phyloP scores from a whole-genome alignment of 768 basidiomycete species.

The Agrocybe pediades region DNA sequence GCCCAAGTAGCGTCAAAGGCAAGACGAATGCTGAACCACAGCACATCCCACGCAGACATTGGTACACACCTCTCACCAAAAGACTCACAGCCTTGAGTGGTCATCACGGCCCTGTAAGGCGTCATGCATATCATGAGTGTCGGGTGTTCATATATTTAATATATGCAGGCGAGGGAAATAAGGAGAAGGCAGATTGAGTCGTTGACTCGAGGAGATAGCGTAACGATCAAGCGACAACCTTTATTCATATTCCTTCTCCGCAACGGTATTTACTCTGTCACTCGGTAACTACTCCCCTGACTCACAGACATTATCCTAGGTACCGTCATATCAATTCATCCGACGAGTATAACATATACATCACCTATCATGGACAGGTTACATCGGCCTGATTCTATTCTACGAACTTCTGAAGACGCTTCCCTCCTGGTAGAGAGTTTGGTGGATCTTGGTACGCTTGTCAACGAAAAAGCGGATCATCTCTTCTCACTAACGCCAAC shows the following conservation, averaged over 20 bases:
- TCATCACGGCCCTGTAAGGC: constrained; percentile 24
- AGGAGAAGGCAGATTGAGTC: constrained; percentile 26
- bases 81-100: constrained; percentile 26
- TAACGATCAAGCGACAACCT: constrained; percentile 57
- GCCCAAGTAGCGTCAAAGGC: not conserved
- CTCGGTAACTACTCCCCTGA: not conserved
- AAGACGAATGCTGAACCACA: not conserved
- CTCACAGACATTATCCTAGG: constrained; percentile 27
- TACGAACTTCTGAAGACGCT: constrained; percentile 63
- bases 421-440: constrained; percentile 63
- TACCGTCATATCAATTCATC: constrained; percentile 61
- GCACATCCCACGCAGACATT: not conserved
- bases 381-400: constrained; percentile 55
- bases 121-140: not conserved
- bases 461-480: not conserved
- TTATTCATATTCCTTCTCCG: constrained; percentile 67
- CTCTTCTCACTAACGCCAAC: not conserved
- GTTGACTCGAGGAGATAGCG: constrained; percentile 50
- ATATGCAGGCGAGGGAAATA: constrained; percentile 18
- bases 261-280: constrained; percentile 39
- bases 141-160: not conserved
- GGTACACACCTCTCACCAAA: constrained; percentile 15
- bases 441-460: constrained; percentile 50
- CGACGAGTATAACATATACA: constrained; percentile 47
- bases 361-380: constrained; percentile 59